Conservation (phyloP, 768 basidiomycete genomes). For the Suillus cothurnatus region DNA sequence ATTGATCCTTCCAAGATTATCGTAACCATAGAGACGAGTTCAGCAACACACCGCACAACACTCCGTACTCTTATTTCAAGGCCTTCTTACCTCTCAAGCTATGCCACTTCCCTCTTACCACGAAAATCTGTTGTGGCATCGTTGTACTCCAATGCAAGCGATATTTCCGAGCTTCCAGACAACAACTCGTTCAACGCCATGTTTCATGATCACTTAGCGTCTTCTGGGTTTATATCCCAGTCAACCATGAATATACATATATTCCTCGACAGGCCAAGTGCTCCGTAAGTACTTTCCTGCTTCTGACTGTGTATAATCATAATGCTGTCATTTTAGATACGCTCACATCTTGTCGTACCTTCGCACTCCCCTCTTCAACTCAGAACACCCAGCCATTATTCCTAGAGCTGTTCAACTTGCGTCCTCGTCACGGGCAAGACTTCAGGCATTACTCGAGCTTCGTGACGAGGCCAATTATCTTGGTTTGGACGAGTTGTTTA, state of each 20-base stretch:
- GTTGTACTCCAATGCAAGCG: constrained; percentile 54
- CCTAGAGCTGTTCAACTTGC: constrained; percentile 61
- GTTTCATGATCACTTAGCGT: constrained; percentile 64
- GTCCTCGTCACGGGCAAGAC: constrained; percentile 44
- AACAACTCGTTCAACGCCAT: constrained; percentile 45
- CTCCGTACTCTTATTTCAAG: constrained; percentile 68
- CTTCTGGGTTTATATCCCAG: constrained; percentile 54
- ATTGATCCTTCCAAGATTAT: constrained; percentile 64
- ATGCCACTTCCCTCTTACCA: constrained; percentile 49
- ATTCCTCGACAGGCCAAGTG: constrained; percentile 79
- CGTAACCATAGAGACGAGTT: constrained; percentile 75
- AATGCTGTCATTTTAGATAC: constrained; percentile 49
- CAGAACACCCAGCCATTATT: constrained; percentile 52
- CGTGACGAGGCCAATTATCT: constrained; percentile 80
- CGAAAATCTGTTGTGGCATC: constrained; percentile 53
- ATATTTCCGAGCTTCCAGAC: constrained; percentile 25
- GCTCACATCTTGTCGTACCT: constrained; percentile 71
- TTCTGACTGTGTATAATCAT: constrained; percentile 7
- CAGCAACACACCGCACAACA: constrained; percentile 64
- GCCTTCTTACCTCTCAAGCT: constrained; percentile 65
- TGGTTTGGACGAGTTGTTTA: constrained; percentile 63
- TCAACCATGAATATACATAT: constrained; percentile 58
- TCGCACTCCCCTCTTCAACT: constrained; percentile 51
- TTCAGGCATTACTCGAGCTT: constrained; percentile 72
- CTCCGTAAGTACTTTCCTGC: constrained; percentile 57